These are phyloP conservation scores for Triticum timopheevii DNA, from an alignment of 176 grass and related monocot species.

Conservation along the genomic window DNA sequence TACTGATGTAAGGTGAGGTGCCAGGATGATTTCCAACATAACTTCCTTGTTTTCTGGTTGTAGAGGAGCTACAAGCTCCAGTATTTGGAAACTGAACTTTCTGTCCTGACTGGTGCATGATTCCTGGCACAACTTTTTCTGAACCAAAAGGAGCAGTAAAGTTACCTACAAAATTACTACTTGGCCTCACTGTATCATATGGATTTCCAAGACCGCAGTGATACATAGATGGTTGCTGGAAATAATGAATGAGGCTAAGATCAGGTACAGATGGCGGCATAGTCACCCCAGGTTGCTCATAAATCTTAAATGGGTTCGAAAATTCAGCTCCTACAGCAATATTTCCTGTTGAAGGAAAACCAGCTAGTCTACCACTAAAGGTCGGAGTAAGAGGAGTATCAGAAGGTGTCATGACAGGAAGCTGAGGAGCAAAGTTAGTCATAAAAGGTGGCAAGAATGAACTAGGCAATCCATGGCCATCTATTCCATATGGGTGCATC, in stretches of 20 bases:
- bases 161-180: constrained; percentile 37
- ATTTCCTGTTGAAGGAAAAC: constrained; percentile 44
- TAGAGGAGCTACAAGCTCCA: constrained; percentile 43
- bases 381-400: constrained; percentile 53
- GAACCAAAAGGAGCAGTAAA: constrained; percentile 44
- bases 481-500: constrained; percentile 42
- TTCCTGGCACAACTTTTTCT: constrained; percentile 38
- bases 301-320: constrained; percentile 59
- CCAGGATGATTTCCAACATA: constrained; percentile 48
- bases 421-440: constrained; percentile 17
- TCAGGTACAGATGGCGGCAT: constrained; percentile 62
- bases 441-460: constrained; percentile 47
- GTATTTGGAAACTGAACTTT: constrained; percentile 40
- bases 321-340: constrained; percentile 46
- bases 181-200: constrained; percentile 52
- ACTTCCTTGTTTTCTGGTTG: constrained; percentile 39
- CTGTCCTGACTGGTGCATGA: constrained; percentile 40
- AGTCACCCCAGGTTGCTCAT: constrained; percentile 56
- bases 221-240: constrained; percentile 54
- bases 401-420: constrained; percentile 43
- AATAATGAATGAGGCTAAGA: constrained; percentile 50
- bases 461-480: constrained; percentile 51
- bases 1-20: constrained; percentile 35
- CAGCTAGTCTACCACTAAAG: constrained; percentile 48
- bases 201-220: constrained; percentile 51